Percentiles rank a stretch among this genome's conserved stretches.
phyloP scores from a whole-genome alignment of 1,284 basidiomycete species.

The Ceratobasidium theobromae region DNA sequence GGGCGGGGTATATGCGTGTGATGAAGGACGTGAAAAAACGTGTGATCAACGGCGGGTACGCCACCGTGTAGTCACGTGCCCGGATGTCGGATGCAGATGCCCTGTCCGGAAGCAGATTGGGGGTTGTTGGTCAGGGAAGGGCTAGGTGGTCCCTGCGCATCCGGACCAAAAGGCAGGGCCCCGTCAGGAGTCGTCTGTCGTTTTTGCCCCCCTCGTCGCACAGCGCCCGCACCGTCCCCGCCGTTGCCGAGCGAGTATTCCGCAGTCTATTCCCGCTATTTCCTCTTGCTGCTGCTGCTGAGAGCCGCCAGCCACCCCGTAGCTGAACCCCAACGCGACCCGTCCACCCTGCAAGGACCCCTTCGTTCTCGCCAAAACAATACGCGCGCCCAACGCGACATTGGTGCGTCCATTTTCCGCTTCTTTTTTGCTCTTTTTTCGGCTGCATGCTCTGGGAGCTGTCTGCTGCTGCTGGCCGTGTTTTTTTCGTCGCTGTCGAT shows the following conservation, averaged over 20 bases:
- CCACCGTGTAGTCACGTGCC: background rate
- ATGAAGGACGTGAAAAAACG: constrained; percentile 17
- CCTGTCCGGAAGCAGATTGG: constrained; percentile 13
- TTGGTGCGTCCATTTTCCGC: constrained; percentile 5
- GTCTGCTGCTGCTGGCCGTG: background rate
- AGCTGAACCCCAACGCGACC: constrained; percentile 26
- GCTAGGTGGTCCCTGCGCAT: background rate
- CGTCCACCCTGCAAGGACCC: constrained; percentile 30
- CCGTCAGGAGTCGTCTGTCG: background rate
- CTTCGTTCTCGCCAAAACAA: constrained; percentile 17
- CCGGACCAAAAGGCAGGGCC: constrained; percentile 18
- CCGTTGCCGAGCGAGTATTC: background rate
- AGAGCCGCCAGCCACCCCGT: background rate
- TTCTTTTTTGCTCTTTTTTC: background rate
- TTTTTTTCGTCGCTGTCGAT: constrained; percentile 8
- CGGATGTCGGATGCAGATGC: background rate
- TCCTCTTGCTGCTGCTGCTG: background rate
- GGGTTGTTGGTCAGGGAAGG: background rate
- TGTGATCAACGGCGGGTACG: constrained; percentile 2
- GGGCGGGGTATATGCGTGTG: constrained; percentile 18
- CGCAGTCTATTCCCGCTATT: background rate
- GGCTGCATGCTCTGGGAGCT: background rate
- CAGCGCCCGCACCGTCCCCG: constrained; percentile 9
- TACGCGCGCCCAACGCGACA: constrained; percentile 19
- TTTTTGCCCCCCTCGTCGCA: constrained; percentile 19